A percentile compares a stretch with the other conserved stretches of the same genome.
Evolutionary conservation across 805 yeast genomes (phyloP).

Genomic region (Blastobotrys muscicola): DNA sequence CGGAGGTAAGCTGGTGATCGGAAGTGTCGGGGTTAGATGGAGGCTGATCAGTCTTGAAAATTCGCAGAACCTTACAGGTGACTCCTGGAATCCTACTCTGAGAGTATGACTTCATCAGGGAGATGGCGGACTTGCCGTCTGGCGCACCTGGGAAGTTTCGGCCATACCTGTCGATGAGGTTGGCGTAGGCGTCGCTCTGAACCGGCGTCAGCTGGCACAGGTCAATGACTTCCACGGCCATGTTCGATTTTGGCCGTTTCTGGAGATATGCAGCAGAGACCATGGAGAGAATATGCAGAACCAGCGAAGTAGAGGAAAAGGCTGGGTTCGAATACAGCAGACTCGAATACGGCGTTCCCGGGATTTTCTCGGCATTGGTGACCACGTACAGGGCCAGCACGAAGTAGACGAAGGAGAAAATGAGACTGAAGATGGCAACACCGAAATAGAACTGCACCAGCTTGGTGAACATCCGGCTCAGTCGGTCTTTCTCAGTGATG

Average conservation of each 20-base stretch:
- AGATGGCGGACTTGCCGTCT: slow-evolving; percentile 26
- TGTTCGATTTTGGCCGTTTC: slow-evolving; percentile 20
- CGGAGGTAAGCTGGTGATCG: no score
- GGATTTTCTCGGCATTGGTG: neutral
- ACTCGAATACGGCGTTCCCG: neutral
- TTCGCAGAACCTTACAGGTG: slow-evolving; percentile 26
- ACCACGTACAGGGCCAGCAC: neutral
- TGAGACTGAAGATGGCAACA: neutral
- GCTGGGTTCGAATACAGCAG: slow-evolving; percentile 10
- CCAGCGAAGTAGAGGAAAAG: slow-evolving; percentile 9
- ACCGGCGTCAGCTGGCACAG: slow-evolving; percentile 16
- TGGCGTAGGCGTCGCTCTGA: slow-evolving; percentile 25
- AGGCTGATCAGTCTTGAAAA: slow-evolving; percentile 17
- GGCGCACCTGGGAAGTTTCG: slow-evolving; percentile 24
- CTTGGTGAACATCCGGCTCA: neutral
- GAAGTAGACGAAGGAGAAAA: slow-evolving; percentile 1
- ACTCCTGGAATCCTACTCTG: slow-evolving; percentile 19
- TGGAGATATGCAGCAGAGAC: slow-evolving; percentile 17
- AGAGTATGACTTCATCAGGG: slow-evolving; percentile 25
- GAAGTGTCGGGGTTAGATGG: no score
- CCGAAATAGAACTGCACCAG: slow-evolving; percentile 1
- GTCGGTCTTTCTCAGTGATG: slow-evolving; percentile 2
- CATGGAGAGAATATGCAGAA: slow-evolving; percentile 16
- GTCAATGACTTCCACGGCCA: slow-evolving; percentile 25
- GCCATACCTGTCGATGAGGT: slow-evolving; percentile 25